Evolutionary conservation across 2,329 filamentous ascomycete genomes (phyloP), one percentile per base, ranked within the genome.

Genomic region (Xylariales sp.): DNA sequence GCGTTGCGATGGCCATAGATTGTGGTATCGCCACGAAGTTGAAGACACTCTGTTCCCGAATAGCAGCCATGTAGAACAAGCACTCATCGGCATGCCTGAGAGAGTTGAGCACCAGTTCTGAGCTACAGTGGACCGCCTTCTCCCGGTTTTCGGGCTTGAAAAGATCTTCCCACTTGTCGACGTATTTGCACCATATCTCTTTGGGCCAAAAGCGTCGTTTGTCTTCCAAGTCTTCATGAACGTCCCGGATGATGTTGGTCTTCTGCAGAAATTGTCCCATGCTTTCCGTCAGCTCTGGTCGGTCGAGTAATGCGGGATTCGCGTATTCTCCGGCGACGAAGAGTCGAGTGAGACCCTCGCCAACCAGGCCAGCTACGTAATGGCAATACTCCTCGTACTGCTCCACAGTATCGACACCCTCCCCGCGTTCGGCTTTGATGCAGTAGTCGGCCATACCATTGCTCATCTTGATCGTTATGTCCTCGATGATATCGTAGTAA

Each of bases 261-360:
- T 98, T 95, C 61, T 98, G 93, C 47, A 98, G 71, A 66, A 98
- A 95, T 52, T 95, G 86, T 18, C 88, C 93, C 93, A 98, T 98
- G 32, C 88, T 91, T 66, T 95, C 90, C 53, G 88, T 87, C 37
- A 98, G 77, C 46, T 88, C 73, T 24, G 86, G 82, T 38, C 88
- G 80, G 48, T 90, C 77, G 39, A 91, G 70, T 38, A 98, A 76
- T 43, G 82, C 86, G 3, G 87, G 84, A 62, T 96, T 96, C 46
- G 88, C 93, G 43, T 95, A 83, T 47, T 86, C 79, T 38, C 85
- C 84, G 60, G 88, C 82, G 33, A 97, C 88, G 51, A 98, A 97
- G 16, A 98, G 73, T 18, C 86, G 80, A 2, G 93, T 98, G 47
- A 93, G 68, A 31, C 93, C 93, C 64, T 97, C 91, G 43, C 93